These are phyloP conservation scores for Fusarium anguioides DNA, from an alignment of 2,329 filamentous ascomycete genomes.

Conservation along the genomic window DNA sequence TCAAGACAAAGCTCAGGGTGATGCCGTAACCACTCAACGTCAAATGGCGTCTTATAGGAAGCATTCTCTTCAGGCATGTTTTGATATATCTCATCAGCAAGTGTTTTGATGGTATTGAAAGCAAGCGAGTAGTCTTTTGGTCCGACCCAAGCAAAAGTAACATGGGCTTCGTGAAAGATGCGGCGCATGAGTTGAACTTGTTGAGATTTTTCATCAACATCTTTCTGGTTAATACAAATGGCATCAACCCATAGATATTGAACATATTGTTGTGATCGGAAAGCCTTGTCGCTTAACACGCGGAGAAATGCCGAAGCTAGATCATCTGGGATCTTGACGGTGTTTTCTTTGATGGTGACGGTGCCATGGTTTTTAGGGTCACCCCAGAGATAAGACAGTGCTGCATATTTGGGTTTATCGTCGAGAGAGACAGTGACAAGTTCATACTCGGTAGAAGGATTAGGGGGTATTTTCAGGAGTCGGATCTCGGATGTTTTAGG, in stretches of 20 bases:
- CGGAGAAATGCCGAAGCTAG: conserved; percentile 8
- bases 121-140: conserved; percentile 15
- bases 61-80: neutral
- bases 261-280: neutral
- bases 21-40: neutral
- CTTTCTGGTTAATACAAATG: conserved; percentile 10
- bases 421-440: conserved; percentile 3
- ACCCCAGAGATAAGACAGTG: conserved; percentile 15
- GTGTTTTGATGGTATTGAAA: neutral
- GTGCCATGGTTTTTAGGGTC: neutral
- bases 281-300: neutral
- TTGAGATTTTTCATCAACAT: conserved; percentile 1
- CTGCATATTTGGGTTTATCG: conserved; percentile 10
- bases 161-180: neutral
- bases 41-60: neutral
- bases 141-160: neutral
- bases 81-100: neutral
- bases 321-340: conserved; percentile 6
- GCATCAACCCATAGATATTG: conserved; percentile 2
- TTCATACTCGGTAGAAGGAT: neutral
- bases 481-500: neutral
- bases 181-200: conserved; percentile 17
- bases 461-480: neutral
- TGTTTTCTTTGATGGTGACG: neutral
- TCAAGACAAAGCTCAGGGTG: conserved; percentile 1